A percentile compares a stretch with the other conserved stretches of the same genome.
These are phyloP conservation scores for Yamadazyma mexicana DNA, from an alignment of 1,139 yeast species.

Conservation along the genomic window DNA sequence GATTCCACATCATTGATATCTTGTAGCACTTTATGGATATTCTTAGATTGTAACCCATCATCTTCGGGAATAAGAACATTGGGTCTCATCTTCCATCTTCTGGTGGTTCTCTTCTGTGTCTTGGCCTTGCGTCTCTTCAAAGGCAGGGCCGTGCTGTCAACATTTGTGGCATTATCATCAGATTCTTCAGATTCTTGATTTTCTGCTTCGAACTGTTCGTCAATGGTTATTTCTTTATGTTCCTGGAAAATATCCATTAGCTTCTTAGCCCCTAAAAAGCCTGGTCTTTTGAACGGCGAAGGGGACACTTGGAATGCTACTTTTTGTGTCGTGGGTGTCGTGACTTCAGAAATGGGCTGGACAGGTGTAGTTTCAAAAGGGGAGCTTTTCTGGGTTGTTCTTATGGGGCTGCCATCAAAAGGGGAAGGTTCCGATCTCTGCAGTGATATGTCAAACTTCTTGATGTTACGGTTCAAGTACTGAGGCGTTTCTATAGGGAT, in stretches of 20 bases:
- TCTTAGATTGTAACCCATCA: constrained; percentile 28
- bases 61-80: constrained; percentile 20
- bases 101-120: constrained; percentile 63
- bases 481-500: constrained; percentile 30
- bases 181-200: constrained; percentile 8
- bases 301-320: constrained; percentile 41
- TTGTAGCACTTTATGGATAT: constrained; percentile 43
- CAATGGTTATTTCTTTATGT: constrained; percentile 24
- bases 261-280: constrained; percentile 19
- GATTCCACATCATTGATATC: constrained; percentile 27
- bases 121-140: constrained; percentile 31
- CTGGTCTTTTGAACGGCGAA: constrained; percentile 43
- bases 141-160: constrained; percentile 12
- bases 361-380: not conserved
- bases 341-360: not conserved
- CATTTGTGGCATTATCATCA: constrained; percentile 10
- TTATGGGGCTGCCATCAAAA: constrained; percentile 2
- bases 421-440: constrained; percentile 8
- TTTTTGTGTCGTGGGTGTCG: constrained; percentile 13
- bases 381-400: not conserved
- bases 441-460: constrained; percentile 21
- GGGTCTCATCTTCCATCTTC: constrained; percentile 59
- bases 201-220: constrained; percentile 15
- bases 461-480: constrained; percentile 27
- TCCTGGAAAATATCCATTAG: constrained; percentile 42